Evolutionary conservation across 1,139 yeast genomes (phyloP).

Genomic region (Eremothecium coryli): DNA sequence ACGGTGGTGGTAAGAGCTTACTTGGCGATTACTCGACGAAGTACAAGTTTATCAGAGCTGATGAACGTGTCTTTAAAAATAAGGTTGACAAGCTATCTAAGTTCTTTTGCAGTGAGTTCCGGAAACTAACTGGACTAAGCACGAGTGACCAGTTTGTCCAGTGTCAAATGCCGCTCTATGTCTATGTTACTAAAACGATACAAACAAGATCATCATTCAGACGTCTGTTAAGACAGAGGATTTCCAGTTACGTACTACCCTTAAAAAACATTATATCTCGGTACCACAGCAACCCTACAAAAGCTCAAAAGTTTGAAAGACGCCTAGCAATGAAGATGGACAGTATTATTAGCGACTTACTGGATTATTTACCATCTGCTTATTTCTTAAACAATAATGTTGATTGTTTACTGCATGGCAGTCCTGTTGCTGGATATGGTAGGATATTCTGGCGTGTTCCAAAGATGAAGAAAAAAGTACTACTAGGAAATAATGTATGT

Average conservation of each 20-base stretch:
- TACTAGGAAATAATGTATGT: too few species aligned
- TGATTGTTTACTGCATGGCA: constrained; percentile 20
- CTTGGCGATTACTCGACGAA: constrained; percentile 4
- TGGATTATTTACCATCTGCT: too few species aligned
- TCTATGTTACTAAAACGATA: constrained; percentile 19
- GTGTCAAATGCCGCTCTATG: too few species aligned
- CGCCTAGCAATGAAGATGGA: too few species aligned
- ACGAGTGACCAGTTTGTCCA: constrained; percentile 16
- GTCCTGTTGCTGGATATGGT: constrained; percentile 27
- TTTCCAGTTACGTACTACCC: constrained; percentile 18
- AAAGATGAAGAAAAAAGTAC: too few species aligned
- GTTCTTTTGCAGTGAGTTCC: constrained; percentile 19
- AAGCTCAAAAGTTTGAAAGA: too few species aligned
- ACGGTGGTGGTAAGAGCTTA: not conserved
- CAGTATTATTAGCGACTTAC: too few species aligned
- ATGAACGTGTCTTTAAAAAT: constrained; percentile 17
- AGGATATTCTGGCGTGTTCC: constrained; percentile 27
- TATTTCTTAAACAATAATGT: constrained; percentile 9
- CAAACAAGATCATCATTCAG: constrained; percentile 15
- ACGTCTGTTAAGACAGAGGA: constrained; percentile 14
- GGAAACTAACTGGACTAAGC: constrained; percentile 17
- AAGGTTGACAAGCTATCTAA: constrained; percentile 18
- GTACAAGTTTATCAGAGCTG: constrained; percentile 23
- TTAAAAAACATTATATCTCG: too few species aligned
- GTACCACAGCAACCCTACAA: too few species aligned